phyloP scores from a whole-genome alignment of 345 rosid species.

The Schrenkiella parvula region DNA sequence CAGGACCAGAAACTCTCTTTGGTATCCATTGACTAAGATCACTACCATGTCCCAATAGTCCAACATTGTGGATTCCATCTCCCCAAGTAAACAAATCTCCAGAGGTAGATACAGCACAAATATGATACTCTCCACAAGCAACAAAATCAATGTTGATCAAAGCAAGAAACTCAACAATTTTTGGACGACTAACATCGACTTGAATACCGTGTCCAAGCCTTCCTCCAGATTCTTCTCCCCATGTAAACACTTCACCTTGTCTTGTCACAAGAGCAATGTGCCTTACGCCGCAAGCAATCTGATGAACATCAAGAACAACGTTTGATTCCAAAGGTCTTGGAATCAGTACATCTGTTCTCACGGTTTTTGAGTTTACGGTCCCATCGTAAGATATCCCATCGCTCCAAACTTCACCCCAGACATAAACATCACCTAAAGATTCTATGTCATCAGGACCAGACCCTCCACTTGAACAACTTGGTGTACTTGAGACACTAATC shows the following conservation, averaged over 20 bases:
- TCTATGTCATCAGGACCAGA: conserved; percentile 99
- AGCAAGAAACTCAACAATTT: conserved; percentile 80
- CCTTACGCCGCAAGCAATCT: conserved; percentile 79
- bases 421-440: conserved; percentile 87
- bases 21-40: conserved; percentile 93
- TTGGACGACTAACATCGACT: conserved; percentile 61
- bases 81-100: conserved; percentile 95
- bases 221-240: conserved; percentile 99
- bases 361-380: conserved; percentile 29
- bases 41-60: conserved; percentile 86
- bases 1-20: conserved; percentile 71
- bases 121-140: conserved; percentile 85
- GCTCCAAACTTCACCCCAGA: conserved; percentile 95
- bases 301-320: conserved; percentile 96
- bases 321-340: conserved; percentile 85
- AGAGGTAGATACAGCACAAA: conserved; percentile 69
- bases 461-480: conserved; percentile 89
- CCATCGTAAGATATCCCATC: conserved; percentile 62
- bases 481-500: conserved; percentile 90
- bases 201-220: conserved; percentile 90
- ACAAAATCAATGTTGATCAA: conserved; percentile 67
- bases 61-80: conserved; percentile 76
- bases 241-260: conserved; percentile 95
- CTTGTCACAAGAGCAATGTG: conserved; percentile 87
- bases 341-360: conserved; percentile 53